These are phyloP conservation scores for Gentiana dahurica DNA, from an alignment of 257 asterid genomes.

Conservation along the genomic window DNA sequence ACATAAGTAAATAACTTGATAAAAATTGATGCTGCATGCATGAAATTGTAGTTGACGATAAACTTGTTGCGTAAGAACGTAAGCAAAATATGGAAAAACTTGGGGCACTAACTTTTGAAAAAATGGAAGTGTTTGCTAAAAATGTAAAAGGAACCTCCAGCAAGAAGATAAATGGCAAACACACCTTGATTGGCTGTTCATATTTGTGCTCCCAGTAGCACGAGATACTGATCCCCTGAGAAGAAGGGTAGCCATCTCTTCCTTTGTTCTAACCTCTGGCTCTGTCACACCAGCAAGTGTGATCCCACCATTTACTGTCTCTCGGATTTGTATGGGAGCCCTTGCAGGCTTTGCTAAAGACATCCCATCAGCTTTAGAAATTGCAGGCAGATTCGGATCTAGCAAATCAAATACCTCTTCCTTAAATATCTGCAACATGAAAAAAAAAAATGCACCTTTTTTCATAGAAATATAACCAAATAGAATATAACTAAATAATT, in stretches of 20 bases:
- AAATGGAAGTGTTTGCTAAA: not conserved
- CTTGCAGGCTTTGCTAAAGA: constrained; percentile 40
- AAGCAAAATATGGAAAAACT: too few species aligned
- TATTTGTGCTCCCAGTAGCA: constrained; percentile 96
- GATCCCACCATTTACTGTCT: constrained; percentile 77
- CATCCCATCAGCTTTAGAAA: constrained; percentile 29
- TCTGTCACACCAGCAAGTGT: constrained; percentile 96
- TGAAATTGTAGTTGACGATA: too few species aligned
- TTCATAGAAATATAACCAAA: not conserved
- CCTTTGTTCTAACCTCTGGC: constrained; percentile 79
- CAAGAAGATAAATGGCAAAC: not conserved
- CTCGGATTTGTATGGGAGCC: constrained; percentile 89
- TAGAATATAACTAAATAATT: not conserved
- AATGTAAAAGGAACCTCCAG: not conserved
- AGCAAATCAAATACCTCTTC: constrained; percentile 93
- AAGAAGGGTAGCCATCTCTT: constrained; percentile 83
- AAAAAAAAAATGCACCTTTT: not conserved
- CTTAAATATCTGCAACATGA: constrained; percentile 66
- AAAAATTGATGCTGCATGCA: too few species aligned
- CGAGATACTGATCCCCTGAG: constrained; percentile 80
- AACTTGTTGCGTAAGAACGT: too few species aligned
- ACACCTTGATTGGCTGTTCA: constrained; percentile 96
- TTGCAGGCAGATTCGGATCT: constrained; percentile 30
- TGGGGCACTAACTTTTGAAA: not conserved
- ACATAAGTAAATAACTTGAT: too few species aligned